Evolutionary conservation across 2,329 filamentous ascomycete genomes (phyloP), one percentile per base, ranked within the genome.

Genomic region (Aspergillus novoparasiticus): DNA sequence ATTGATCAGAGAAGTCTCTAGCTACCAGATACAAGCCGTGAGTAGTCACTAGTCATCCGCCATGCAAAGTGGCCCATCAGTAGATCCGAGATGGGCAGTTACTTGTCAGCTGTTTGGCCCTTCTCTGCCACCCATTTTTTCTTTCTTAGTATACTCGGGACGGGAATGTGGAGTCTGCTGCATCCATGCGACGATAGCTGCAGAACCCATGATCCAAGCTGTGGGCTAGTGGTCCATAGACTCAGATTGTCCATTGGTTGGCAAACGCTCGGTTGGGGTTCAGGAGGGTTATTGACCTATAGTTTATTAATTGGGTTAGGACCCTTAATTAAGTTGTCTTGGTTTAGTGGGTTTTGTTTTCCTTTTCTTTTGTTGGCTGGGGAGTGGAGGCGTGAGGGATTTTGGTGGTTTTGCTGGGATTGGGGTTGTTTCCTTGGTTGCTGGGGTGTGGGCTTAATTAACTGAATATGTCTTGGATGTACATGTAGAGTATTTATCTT

Each of bases 121-220:
- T 16, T 50, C 12, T 23, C 21, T 28, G n/a, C 21, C 21, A 21
- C 2, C n/a, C 21, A 16, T 50, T 50, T 28, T 8, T 19, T 12
- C 32, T 12, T 34, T 3, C n/a, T 53, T 12, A 11, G 10, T 32
- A 28, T 28, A 6, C 26, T 28, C 1, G 26, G 26, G 26, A 28
- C 26, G 26, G 45, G n/a, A 3, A 30, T 21, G 57, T 32, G 43
- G 26, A n/a, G 43, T 23, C 23, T 39, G 34, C 32, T 59, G 58
- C 58, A 53, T 23, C 14, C 26, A 54, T 59, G 46, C 58, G 41
- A 54, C 58, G 46, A 59, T 59, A 23, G 53, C 58, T 59, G 36
- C 58, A 45, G 34, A 59, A 43, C 34, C 23, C 48, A 54, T 59
- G 58, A 41, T 45, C 48, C 58, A 50, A 32, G 58, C 32, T 51